These are phyloP conservation scores for Amesomyces nigricolor DNA, from an alignment of 2,329 filamentous ascomycete species.

Conservation along the genomic window DNA sequence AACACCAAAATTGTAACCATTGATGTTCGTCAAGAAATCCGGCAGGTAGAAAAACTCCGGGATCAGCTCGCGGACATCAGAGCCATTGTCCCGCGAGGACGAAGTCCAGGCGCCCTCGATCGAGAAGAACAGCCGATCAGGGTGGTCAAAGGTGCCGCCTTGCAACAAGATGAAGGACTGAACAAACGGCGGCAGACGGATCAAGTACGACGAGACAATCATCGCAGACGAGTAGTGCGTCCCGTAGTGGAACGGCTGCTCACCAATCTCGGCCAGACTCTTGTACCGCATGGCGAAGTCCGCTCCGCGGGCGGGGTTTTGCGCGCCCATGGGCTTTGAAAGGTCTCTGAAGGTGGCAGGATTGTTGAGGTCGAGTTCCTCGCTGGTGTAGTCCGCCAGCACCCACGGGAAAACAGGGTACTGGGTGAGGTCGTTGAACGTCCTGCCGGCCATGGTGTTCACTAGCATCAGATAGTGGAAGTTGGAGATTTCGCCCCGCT, in stretches of 20 bases:
- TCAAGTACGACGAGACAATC: slow-evolving; percentile 96
- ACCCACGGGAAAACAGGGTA: slow-evolving; percentile 99
- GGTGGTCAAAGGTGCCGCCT: slow-evolving; percentile 93
- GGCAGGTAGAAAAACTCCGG: slow-evolving; percentile 97
- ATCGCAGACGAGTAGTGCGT: slow-evolving; percentile 99
- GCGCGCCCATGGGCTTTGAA: slow-evolving; percentile 93
- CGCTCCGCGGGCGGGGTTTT: slow-evolving; percentile 67
- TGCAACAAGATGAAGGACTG: slow-evolving; percentile 92
- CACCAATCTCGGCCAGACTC: slow-evolving; percentile 85
- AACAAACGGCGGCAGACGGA: slow-evolving; percentile 90
- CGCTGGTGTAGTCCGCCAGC: slow-evolving; percentile 88
- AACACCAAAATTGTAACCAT: slow-evolving; percentile 87
- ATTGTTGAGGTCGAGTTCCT: slow-evolving; percentile 81
- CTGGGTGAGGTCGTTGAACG: slow-evolving; percentile 96
- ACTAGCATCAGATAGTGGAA: slow-evolving; percentile 99
- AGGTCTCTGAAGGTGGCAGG: slow-evolving; percentile 84
- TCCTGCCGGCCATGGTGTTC: slow-evolving; percentile 93
- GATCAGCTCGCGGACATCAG: slow-evolving; percentile 88
- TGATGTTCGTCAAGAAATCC: slow-evolving; percentile 90
- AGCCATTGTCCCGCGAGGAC: slow-evolving; percentile 82
- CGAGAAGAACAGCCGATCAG: slow-evolving; percentile 91
- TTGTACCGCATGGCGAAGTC: slow-evolving; percentile 81
- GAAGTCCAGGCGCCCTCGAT: slow-evolving; percentile 88
- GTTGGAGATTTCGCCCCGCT: slow-evolving; percentile 92
- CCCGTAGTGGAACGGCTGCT: slow-evolving; percentile 92